phyloP scores from a whole-genome alignment of 2,329 filamentous ascomycete genomes.

The Tolypocladium tundrense region DNA sequence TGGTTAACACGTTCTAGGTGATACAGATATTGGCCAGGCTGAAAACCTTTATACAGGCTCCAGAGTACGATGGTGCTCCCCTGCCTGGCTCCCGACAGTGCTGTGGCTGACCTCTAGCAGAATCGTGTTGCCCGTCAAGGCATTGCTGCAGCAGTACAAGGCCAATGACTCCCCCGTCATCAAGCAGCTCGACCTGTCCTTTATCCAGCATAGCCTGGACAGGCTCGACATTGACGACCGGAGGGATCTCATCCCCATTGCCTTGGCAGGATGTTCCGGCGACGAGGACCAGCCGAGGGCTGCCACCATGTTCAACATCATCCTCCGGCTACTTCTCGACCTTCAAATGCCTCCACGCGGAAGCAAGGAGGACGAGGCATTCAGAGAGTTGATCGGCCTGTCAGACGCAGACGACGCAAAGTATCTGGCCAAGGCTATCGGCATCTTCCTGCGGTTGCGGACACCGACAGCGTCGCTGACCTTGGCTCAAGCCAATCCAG shows the following conservation, averaged over 20 bases:
- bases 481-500: constrained; percentile 22
- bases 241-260: constrained; percentile 57
- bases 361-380: constrained; percentile 62
- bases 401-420: constrained; percentile 56
- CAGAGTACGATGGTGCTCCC: constrained; percentile 25
- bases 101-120: constrained; percentile 18
- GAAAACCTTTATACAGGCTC: constrained; percentile 43
- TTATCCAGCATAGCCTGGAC: constrained; percentile 70
- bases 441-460: constrained; percentile 52
- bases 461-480: constrained; percentile 18
- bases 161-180: constrained; percentile 61
- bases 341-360: constrained; percentile 65
- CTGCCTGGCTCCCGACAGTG: not conserved
- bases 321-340: constrained; percentile 65
- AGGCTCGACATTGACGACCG: constrained; percentile 48
- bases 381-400: constrained; percentile 59
- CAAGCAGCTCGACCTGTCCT: constrained; percentile 78
- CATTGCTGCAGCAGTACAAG: constrained; percentile 83
- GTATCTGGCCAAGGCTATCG: constrained; percentile 66
- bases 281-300: constrained; percentile 20
- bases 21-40: constrained; percentile 41
- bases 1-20: constrained; percentile 22
- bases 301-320: constrained; percentile 67
- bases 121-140: constrained; percentile 74
- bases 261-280: constrained; percentile 19